phyloP scores from a whole-genome alignment of 805 yeast genomes.

The Debaryomyces maramus region DNA sequence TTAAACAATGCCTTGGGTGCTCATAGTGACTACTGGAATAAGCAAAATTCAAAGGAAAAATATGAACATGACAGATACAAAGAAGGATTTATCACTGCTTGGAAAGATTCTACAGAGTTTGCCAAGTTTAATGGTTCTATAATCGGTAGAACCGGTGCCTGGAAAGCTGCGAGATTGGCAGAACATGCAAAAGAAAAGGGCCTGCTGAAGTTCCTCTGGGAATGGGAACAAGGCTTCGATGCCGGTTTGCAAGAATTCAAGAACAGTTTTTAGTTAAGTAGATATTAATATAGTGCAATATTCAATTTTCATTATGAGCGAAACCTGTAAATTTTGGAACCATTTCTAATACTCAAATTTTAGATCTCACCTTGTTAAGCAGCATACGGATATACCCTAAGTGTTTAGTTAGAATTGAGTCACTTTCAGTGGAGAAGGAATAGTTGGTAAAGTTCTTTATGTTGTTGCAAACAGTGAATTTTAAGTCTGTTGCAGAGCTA shows the following conservation, averaged over 20 bases:
- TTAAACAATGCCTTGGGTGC: slow-evolving; percentile 35
- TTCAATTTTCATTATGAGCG: background rate
- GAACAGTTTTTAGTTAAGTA: slow-evolving; percentile 5
- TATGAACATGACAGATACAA: slow-evolving; percentile 81
- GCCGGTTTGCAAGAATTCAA: slow-evolving; percentile 54
- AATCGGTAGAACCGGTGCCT: slow-evolving; percentile 71
- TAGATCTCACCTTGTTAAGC: background rate
- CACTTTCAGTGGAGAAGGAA: no score
- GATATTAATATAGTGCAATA: slow-evolving; percentile 2
- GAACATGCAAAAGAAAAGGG: slow-evolving; percentile 66
- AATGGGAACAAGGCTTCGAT: slow-evolving; percentile 84
- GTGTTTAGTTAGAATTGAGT: no score
- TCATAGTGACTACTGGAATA: slow-evolving; percentile 72
- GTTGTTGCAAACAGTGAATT: slow-evolving; percentile 5
- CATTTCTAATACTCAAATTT: background rate
- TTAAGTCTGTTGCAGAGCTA: slow-evolving; percentile 1
- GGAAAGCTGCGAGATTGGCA: slow-evolving; percentile 60
- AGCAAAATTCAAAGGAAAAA: slow-evolving; percentile 52
- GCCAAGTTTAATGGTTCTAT: slow-evolving; percentile 66
- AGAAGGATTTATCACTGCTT: slow-evolving; percentile 76
- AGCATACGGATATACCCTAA: no score
- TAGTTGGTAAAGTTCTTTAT: no score
- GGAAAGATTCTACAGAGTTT: slow-evolving; percentile 72
- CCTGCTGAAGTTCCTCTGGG: slow-evolving; percentile 66
- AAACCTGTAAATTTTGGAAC: background rate